Conservation (phyloP, 2,329 filamentous ascomycete species). For the Graphilbum ipis-grandicollis region DNA sequence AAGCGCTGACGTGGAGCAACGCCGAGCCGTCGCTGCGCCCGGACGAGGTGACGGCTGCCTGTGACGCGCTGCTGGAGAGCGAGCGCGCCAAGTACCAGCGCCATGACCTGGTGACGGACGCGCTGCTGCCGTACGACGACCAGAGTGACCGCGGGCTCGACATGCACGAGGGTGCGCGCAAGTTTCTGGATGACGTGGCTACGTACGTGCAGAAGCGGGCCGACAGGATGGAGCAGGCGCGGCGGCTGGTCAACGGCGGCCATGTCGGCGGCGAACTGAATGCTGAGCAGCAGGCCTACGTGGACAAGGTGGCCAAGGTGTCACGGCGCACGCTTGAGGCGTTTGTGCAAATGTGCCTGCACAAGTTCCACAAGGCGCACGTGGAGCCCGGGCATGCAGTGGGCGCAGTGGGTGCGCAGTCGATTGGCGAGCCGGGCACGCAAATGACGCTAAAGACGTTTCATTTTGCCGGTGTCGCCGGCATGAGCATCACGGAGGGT, state of each 20-base stretch:
- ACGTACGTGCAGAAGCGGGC: constrained; percentile 50
- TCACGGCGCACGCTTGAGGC: constrained; percentile 53
- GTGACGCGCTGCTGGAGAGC: constrained; percentile 46
- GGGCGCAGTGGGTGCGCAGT: constrained; percentile 89
- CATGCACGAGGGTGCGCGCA: constrained; percentile 65
- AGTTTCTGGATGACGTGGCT: constrained; percentile 65
- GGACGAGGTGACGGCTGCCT: constrained; percentile 52
- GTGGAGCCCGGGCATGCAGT: constrained; percentile 93
- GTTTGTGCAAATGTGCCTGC: constrained; percentile 69
- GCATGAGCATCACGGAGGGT: constrained; percentile 98
- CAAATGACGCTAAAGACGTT: constrained; percentile 99
- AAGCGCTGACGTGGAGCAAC: constrained; percentile 65
- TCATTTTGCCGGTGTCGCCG: constrained; percentile 98
- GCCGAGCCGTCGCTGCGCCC: constrained; percentile 56
- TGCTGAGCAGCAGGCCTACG: constrained; percentile 20
- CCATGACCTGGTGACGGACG: constrained; percentile 42
- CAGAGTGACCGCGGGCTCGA: constrained; percentile 51
- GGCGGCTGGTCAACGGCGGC: constrained; percentile 15
- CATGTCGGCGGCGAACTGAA: background rate
- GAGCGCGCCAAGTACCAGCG: constrained; percentile 49
- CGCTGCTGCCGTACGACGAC: constrained; percentile 52
- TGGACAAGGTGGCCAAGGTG: constrained; percentile 68
- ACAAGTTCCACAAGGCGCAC: constrained; percentile 80
- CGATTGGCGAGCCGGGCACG: constrained; percentile 93
- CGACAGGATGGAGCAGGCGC: constrained; percentile 33